Conservation (phyloP, 805 yeast genomes). For the Candida piceae region DNA sequence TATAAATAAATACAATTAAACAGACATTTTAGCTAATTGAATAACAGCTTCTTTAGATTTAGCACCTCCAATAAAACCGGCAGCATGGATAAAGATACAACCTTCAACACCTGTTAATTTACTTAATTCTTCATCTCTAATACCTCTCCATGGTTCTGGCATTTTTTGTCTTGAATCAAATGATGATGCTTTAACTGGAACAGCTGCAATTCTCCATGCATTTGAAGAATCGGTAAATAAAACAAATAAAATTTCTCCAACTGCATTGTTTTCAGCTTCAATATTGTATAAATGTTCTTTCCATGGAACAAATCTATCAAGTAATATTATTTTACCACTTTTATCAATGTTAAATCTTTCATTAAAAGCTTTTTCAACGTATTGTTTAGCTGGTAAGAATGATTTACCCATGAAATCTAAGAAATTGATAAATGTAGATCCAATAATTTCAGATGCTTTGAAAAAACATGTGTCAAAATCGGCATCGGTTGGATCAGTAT, state of each 20-base stretch:
- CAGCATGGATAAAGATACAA: conserved; percentile 90
- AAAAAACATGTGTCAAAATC: conserved; percentile 62
- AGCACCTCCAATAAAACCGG: conserved; percentile 97
- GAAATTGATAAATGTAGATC: conserved; percentile 63
- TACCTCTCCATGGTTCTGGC: conserved; percentile 93
- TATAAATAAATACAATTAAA: conserved; percentile 2
- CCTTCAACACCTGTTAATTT: conserved; percentile 75
- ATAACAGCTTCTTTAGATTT: conserved; percentile 73
- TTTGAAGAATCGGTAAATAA: conserved; percentile 70
- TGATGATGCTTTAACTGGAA: conserved; percentile 70
- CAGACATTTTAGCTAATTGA: conserved; percentile 51
- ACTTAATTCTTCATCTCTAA: conserved; percentile 80
- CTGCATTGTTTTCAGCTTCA: conserved; percentile 55
- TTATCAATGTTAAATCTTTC: conserved; percentile 55
- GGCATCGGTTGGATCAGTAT: conserved; percentile 57
- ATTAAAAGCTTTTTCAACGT: conserved; percentile 68
- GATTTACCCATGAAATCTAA: conserved; percentile 71
- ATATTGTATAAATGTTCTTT: conserved; percentile 80
- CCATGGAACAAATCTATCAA: conserved; percentile 88
- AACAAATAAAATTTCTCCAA: conserved; percentile 64
- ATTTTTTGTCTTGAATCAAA: conserved; percentile 83
- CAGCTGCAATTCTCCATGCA: conserved; percentile 87
- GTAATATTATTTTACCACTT: conserved; percentile 68
- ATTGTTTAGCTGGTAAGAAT: conserved; percentile 85
- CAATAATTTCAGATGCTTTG: conserved; percentile 78